These are phyloP conservation scores for Candida koratica DNA, from an alignment of 805 yeast genomes.

Conservation along the genomic window DNA sequence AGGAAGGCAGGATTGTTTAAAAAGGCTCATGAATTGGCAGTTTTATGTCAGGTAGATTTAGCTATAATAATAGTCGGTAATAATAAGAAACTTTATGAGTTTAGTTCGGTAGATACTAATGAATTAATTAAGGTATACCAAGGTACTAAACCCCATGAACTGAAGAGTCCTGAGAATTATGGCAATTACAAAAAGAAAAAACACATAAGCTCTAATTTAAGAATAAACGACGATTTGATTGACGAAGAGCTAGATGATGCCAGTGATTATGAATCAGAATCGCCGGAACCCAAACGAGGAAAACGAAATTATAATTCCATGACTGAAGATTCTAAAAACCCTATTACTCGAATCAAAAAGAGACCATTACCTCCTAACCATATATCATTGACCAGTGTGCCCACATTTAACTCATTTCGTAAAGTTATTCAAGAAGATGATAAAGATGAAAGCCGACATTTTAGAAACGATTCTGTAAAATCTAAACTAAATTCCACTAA, in stretches of 20 bases:
- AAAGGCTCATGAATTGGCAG: conserved; percentile 81
- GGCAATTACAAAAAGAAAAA: conserved; percentile 51
- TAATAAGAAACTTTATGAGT: conserved; percentile 81
- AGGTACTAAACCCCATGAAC: conserved; percentile 45
- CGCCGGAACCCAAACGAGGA: conserved; percentile 33
- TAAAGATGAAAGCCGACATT: conserved; percentile 8
- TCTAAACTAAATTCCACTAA: conserved; percentile 8
- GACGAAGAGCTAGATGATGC: conserved; percentile 25
- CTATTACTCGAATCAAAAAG: background rate
- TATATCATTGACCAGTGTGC: conserved; percentile 18
- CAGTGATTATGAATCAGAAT: conserved; percentile 32
- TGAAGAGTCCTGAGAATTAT: conserved; percentile 61
- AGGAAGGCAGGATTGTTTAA: conserved; percentile 92
- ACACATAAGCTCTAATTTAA: conserved; percentile 16
- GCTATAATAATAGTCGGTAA: conserved; percentile 85
- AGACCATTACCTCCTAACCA: conserved; percentile 18
- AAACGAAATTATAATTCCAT: conserved; percentile 16
- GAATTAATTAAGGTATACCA: conserved; percentile 24
- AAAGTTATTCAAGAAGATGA: conserved; percentile 16
- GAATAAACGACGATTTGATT: conserved; percentile 16
- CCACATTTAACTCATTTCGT: conserved; percentile 17
- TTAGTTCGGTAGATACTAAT: conserved; percentile 62
- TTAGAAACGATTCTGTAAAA: conserved; percentile 8
- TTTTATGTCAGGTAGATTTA: conserved; percentile 86
- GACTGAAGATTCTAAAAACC: conserved; percentile 2